Evolutionary conservation across 2,329 filamentous ascomycete species (phyloP), one percentile per base, ranked within the genome.

Genomic region (Alternaria infectoria): DNA sequence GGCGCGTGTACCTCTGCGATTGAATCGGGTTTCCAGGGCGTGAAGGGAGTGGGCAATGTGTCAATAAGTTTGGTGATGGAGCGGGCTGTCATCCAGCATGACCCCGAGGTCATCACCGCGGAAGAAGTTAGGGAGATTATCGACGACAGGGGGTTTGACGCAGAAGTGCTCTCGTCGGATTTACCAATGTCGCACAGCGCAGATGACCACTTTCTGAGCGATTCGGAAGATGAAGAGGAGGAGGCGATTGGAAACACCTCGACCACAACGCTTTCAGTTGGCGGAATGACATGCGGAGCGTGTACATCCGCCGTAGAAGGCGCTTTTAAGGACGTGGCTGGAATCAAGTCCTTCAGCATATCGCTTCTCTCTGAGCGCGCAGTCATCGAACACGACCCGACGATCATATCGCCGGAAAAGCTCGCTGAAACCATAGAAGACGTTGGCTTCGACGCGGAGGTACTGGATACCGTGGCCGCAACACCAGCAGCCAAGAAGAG

Each of bases 1-100:
- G 94, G 95, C 77, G 91, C 95, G 71, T 99, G 96, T 79, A 97
- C 95, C 26, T 96, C 94, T 47, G 91, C 96, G n/a, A 91, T 99
- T 71, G 95, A 98, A 85, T 88, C 91, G 63, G 96, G 92, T 69
- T 97, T 99, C 82, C 91, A 93, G 74, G 88, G 87, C 69, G 87
- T 97, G 6, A 85, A 91, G 43, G 95, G 96, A 58, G 89, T 96
- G 10, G 92, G 91, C 67, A 93, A 87, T 71, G 93, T 98, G 62
- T 96, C 93, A 10, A 91, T 99, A 73, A 97, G 93, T 78, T 84
- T 99, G 72, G 91, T 97, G 59, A 97, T 97, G 89, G 94, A 97
- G 80, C 89, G 95, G 64, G 96, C 95, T n/a, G 94, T 98, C 45
- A 86, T 98, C 36, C 91, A 94, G 81, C 96, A 99, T 81, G 91